Evolutionary conservation across 2,329 filamentous ascomycete genomes (phyloP).

Genomic region (Penicillium sclerotiorum): DNA sequence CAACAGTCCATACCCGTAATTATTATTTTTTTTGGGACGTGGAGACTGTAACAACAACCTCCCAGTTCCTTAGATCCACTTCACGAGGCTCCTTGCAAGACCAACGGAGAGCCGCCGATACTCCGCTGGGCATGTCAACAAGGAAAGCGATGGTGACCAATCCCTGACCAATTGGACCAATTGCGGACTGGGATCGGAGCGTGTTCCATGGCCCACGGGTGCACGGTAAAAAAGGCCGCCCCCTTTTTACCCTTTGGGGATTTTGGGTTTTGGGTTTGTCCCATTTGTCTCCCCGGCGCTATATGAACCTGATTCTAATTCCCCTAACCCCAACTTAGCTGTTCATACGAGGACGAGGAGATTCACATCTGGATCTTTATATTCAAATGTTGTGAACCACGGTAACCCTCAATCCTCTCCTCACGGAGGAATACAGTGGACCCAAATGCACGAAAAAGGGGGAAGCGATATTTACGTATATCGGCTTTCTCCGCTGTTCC

Average conservation of each 20-base stretch:
- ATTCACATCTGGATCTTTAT: background rate
- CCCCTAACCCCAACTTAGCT: too few relatives aligned
- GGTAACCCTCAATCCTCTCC: background rate
- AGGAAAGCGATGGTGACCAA: slow-evolving; percentile 3
- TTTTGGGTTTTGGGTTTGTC: slow-evolving; percentile 8
- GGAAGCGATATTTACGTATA: background rate
- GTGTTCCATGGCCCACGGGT: slow-evolving; percentile 3
- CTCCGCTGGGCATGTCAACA: too few relatives aligned
- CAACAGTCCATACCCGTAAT: too few relatives aligned
- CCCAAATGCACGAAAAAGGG: slow-evolving; percentile 8
- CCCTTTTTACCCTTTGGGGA: slow-evolving; percentile 14
- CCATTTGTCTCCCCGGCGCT: slow-evolving; percentile 1
- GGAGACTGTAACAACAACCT: slow-evolving; percentile 1
- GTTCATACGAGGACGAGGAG: too few relatives aligned
- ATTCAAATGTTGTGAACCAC: background rate
- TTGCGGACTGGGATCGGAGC: background rate
- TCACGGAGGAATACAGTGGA: too few relatives aligned
- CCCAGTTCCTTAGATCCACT: slow-evolving; percentile 4
- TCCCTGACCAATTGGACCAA: slow-evolving; percentile 5
- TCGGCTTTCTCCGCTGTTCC: background rate
- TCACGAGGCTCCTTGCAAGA: slow-evolving; percentile 9
- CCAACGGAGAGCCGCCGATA: slow-evolving; percentile 24
- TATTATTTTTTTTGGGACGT: background rate
- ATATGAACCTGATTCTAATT: slow-evolving; percentile 13
- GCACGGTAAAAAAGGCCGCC: slow-evolving; percentile 1